phyloP scores from a whole-genome alignment of 192 early-diverging fungal species.

The Thamnidium elegans region DNA sequence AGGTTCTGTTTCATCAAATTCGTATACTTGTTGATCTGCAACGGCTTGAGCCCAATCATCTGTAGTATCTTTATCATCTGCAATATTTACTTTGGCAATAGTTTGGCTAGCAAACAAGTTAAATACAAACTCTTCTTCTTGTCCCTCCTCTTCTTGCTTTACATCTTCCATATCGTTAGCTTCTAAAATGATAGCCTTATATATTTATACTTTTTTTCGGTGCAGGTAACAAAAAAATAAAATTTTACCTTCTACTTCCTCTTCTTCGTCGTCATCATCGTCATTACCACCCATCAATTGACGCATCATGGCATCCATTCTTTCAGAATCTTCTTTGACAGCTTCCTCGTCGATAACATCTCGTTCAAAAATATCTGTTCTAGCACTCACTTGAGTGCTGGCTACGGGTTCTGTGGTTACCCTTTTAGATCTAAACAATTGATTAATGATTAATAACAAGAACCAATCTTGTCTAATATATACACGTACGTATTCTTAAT shows the following conservation, averaged over 20 bases:
- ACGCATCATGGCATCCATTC: constrained; percentile 20
- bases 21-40: constrained; percentile 20
- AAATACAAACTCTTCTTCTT: constrained; percentile 22
- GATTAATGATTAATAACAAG: too few species aligned
- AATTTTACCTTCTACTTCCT: background rate
- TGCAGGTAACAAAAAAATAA: too few species aligned
- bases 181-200: too few species aligned
- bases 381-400: background rate
- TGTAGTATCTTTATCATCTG: constrained; percentile 1
- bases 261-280: background rate
- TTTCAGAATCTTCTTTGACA: background rate
- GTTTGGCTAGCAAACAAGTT: constrained; percentile 22
- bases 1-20: constrained; percentile 30
- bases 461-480: too few species aligned
- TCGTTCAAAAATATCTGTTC: constrained; percentile 12
- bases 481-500: too few species aligned
- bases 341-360: background rate
- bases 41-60: constrained; percentile 16
- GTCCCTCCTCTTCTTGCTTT: background rate
- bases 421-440: too few species aligned
- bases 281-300: constrained; percentile 6
- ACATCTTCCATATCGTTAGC: background rate
- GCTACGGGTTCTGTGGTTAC: too few species aligned
- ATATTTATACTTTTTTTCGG: background rate
- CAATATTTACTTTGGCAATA: constrained; percentile 23